Percentiles rank a stretch among this genome's conserved stretches.
phyloP scores from a whole-genome alignment of 345 rosid species.

The Firmiana major region DNA sequence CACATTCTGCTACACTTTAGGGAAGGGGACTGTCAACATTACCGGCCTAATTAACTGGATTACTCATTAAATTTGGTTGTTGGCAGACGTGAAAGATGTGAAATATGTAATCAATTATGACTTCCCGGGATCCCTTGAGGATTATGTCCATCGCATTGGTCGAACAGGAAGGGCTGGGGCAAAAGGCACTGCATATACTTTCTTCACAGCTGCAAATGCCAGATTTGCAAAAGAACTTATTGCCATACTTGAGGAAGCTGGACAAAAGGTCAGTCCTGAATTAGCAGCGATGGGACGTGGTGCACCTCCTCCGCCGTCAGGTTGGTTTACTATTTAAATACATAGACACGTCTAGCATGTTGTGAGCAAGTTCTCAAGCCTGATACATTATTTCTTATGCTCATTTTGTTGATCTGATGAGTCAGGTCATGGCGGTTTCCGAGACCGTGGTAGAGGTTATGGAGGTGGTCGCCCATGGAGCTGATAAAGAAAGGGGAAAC shows the following conservation, averaged over 20 bases:
- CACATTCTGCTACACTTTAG: background rate
- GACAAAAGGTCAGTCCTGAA: slow-evolving; percentile 87
- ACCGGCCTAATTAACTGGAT: background rate
- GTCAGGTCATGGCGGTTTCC: slow-evolving; percentile 44
- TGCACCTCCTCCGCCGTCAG: slow-evolving; percentile 85
- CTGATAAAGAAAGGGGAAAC: slow-evolving; percentile 20
- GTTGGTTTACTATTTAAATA: slow-evolving; percentile 53
- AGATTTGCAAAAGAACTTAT: slow-evolving; percentile 92
- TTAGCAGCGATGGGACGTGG: slow-evolving; percentile 95
- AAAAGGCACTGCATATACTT: slow-evolving; percentile 95
- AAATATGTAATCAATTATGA: slow-evolving; percentile 94
- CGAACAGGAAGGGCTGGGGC: slow-evolving; percentile 99
- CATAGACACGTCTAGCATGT: background rate
- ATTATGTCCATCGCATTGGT: slow-evolving; percentile 97
- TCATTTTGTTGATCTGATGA: background rate
- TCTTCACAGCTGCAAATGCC: slow-evolving; percentile 96
- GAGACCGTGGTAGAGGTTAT: slow-evolving; percentile 54
- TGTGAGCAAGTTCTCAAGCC: background rate
- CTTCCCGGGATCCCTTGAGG: slow-evolving; percentile 98
- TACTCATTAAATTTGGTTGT: slow-evolving; percentile 4
- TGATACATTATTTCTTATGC: background rate
- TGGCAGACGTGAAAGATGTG: slow-evolving; percentile 93
- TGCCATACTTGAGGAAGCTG: slow-evolving; percentile 90
- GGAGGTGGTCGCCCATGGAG: slow-evolving; percentile 44
- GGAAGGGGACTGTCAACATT: background rate